phyloP scores from a whole-genome alignment of 208 protist genomes.

The Trypanosoma platydactyli region DNA sequence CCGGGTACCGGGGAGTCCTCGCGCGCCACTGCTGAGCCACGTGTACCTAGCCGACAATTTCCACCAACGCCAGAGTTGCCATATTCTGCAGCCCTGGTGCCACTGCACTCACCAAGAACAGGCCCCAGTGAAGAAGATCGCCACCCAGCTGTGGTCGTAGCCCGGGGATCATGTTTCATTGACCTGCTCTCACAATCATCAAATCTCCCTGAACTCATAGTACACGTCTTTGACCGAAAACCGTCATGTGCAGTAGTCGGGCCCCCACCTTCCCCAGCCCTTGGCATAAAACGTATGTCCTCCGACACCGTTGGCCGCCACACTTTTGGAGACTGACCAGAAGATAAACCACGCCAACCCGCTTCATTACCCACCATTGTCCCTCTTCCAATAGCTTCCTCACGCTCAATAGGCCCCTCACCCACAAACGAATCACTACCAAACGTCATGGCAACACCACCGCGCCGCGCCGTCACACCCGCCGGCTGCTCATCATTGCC shows the following conservation, averaged over 20 bases:
- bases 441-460: constrained; percentile 31
- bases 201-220: neutral
- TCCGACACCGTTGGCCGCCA: constrained; percentile 9
- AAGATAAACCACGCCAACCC: constrained; percentile 6
- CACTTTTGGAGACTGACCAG: constrained; percentile 12
- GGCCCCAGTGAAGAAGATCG: constrained; percentile 4
- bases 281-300: neutral
- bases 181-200: neutral
- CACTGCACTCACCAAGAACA: constrained; percentile 10
- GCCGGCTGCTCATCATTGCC: constrained; percentile 8
- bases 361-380: constrained; percentile 6
- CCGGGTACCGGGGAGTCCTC: constrained; percentile 18
- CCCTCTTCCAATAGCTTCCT: neutral
- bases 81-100: neutral
- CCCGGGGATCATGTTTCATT: neutral
- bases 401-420: neutral
- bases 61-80: neutral
- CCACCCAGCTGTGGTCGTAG: neutral
- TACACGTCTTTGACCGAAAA: neutral
- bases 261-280: neutral
- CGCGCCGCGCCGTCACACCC: constrained; percentile 11
- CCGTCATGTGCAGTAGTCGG: neutral
- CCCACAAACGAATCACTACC: neutral
- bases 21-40: neutral
- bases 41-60: neutral